phyloP scores from a whole-genome alignment of 805 yeast species.

The Cephaloascus albidus region DNA sequence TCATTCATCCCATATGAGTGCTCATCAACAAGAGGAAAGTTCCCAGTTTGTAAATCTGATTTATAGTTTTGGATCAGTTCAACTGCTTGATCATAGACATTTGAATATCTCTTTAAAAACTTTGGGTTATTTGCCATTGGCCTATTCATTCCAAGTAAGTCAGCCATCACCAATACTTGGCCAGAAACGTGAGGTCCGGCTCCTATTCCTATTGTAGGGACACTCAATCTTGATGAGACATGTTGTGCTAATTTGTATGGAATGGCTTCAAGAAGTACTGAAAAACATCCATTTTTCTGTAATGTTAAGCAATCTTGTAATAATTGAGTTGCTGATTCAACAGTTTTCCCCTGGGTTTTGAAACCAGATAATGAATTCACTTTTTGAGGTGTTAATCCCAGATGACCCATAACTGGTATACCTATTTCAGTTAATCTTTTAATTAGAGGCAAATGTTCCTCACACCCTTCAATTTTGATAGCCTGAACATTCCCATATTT shows the following conservation, averaged over 20 bases:
- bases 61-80: conserved; percentile 45
- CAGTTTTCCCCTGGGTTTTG: conserved; percentile 70
- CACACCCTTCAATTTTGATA: conserved; percentile 81
- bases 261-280: conserved; percentile 75
- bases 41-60: conserved; percentile 42
- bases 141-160: conserved; percentile 68
- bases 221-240: conserved; percentile 46
- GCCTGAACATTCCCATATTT: conserved; percentile 54
- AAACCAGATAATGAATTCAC: conserved; percentile 77
- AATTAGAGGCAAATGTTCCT: conserved; percentile 45
- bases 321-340: not conserved
- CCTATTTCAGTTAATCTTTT: conserved; percentile 54
- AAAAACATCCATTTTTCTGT: conserved; percentile 69
- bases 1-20: conserved; percentile 68
- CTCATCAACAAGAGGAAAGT: conserved; percentile 50
- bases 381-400: conserved; percentile 89
- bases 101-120: conserved; percentile 66
- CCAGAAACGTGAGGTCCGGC: conserved; percentile 83
- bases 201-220: conserved; percentile 94
- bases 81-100: conserved; percentile 38
- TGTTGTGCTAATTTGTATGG: conserved; percentile 63
- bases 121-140: conserved; percentile 41
- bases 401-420: conserved; percentile 85
- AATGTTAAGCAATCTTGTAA: conserved; percentile 24
- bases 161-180: conserved; percentile 85